A percentile compares a stretch with the other conserved stretches of the same genome.
Evolutionary conservation across 164 flowering plant species (phyloP).

Genomic region (Kalanchoe fedtschenkoi): DNA sequence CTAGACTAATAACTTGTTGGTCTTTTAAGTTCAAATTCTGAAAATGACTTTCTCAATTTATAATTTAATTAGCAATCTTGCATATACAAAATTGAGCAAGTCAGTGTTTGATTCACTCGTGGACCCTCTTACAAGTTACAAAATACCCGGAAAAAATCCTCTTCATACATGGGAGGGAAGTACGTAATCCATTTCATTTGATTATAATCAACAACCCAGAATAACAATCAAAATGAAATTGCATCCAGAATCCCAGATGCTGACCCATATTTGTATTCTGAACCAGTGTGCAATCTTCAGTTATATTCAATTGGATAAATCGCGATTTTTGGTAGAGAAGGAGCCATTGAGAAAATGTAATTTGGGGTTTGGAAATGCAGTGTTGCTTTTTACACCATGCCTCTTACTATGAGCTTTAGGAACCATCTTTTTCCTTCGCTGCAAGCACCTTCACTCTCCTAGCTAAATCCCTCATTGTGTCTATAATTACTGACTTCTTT

Average conservation of each 20-base stretch:
- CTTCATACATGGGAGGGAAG: too few species aligned
- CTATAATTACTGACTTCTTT: conserved; percentile 69
- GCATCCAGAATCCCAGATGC: neutral
- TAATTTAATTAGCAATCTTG: too few species aligned
- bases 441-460: conserved; percentile 42
- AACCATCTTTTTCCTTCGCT: conserved; percentile 17
- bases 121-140: too few species aligned
- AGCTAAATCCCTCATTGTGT: conserved; percentile 66
- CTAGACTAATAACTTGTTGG: too few species aligned
- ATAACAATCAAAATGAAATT: neutral
- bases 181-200: too few species aligned
- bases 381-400: neutral
- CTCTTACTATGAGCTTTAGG: conserved; percentile 8
- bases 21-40: too few species aligned
- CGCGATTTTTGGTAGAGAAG: neutral
- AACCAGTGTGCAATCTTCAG: neutral
- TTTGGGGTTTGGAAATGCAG: neutral
- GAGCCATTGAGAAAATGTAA: neutral
- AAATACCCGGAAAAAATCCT: too few species aligned
- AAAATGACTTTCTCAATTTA: too few species aligned
- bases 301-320: neutral
- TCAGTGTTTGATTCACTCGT: too few species aligned
- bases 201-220: too few species aligned
- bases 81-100: too few species aligned
- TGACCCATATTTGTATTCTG: too few species aligned